These are phyloP conservation scores for Beauveria bassiana DNA, from an alignment of 2,329 filamentous ascomycete genomes.

Conservation along the genomic window DNA sequence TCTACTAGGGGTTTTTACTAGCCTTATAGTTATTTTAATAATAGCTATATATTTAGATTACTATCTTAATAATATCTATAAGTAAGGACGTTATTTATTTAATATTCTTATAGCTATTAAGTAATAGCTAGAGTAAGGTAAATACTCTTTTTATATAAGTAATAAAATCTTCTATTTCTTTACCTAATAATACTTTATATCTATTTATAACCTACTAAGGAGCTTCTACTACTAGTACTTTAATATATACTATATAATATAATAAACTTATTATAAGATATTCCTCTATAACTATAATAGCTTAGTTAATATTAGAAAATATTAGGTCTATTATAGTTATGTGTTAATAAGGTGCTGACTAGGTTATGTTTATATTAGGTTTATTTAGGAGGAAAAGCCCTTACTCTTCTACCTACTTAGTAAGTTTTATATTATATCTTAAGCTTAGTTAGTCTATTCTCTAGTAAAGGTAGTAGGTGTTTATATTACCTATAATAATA, in stretches of 20 bases:
- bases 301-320: background rate
- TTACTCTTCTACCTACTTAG: background rate
- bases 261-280: background rate
- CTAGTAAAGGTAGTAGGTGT: background rate
- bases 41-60: background rate
- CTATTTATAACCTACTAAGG: too few relatives aligned
- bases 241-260: background rate
- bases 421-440: background rate
- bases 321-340: background rate
- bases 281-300: background rate
- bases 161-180: too few relatives aligned
- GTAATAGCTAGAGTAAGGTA: too few relatives aligned
- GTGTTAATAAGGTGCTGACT: background rate
- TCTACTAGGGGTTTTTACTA: background rate
- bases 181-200: too few relatives aligned
- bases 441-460: background rate
- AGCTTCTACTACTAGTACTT: too few relatives aligned
- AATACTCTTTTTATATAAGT: too few relatives aligned
- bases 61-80: background rate
- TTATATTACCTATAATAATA: too few relatives aligned
- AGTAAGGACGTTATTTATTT: background rate
- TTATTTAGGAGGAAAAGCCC: background rate
- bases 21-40: background rate
- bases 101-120: background rate
- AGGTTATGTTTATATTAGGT: background rate